Evolutionary conservation across 2,329 filamentous ascomycete species (phyloP).

Genomic region (Sclerotinia subarctica): DNA sequence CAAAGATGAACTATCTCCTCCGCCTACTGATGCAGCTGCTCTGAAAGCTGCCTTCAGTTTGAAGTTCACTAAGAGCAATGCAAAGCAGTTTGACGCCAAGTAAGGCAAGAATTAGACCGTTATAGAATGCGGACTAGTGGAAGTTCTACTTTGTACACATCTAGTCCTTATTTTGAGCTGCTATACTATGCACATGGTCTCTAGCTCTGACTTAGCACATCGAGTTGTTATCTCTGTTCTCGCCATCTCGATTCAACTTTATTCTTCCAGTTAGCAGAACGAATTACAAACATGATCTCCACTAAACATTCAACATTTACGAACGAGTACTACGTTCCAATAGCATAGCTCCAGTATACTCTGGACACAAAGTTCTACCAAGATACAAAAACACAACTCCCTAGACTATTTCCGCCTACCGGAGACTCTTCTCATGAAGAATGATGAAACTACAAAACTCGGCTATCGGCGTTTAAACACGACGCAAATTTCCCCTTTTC

Average conservation of each 20-base stretch:
- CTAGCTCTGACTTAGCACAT: neutral
- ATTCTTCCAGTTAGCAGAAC: neutral
- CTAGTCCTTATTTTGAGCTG: no score
- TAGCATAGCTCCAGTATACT: neutral
- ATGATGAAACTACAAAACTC: neutral
- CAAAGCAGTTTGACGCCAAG: neutral
- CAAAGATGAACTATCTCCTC: fast-evolving
- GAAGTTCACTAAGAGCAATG: neutral
- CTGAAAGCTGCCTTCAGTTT: neutral
- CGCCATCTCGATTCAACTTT: no score
- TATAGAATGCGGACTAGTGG: fast-evolving
- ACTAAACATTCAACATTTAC: neutral
- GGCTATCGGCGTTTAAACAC: neutral
- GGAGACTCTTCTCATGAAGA: neutral
- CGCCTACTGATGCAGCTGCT: no score
- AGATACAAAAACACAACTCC: fast-evolving
- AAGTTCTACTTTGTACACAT: neutral
- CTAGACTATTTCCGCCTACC: neutral
- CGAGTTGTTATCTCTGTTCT: neutral
- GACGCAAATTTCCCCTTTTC: neutral
- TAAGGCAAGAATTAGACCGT: neutral
- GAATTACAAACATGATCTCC: neutral
- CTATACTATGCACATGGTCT: neutral
- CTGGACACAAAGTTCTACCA: neutral
- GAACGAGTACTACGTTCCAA: neutral